Percentiles rank a stretch among this genome's conserved stretches.
Conservation (phyloP, 2,329 filamentous ascomycete genomes). For the Ascosphaera apis region DNA sequence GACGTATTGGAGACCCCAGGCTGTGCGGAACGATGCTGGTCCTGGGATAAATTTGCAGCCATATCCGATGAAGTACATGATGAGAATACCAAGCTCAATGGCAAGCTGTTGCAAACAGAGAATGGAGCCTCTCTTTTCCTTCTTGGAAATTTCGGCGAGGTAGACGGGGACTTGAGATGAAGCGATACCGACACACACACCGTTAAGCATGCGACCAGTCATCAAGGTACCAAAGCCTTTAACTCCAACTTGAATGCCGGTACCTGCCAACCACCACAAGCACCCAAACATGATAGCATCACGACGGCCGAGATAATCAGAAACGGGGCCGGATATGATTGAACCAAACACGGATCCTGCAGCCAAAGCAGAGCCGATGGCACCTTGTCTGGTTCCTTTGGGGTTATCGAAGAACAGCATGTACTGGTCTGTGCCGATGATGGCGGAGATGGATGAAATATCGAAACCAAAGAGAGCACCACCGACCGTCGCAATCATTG, state of each 20-base stretch:
- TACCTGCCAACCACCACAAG: slow-evolving; percentile 26
- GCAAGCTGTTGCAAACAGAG: slow-evolving; percentile 15
- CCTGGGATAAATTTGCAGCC: slow-evolving; percentile 21
- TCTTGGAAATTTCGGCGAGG: slow-evolving; percentile 14
- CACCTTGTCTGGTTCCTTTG: slow-evolving; percentile 24
- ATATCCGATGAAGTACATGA: slow-evolving; percentile 27
- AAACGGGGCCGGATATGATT: slow-evolving; percentile 22
- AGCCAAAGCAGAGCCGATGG: slow-evolving; percentile 26
- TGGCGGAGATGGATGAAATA: slow-evolving; percentile 30
- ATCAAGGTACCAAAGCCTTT: slow-evolving; percentile 18
- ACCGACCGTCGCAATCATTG: slow-evolving; percentile 28
- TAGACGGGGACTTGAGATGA: slow-evolving; percentile 17
- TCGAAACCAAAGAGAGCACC: slow-evolving; percentile 33
- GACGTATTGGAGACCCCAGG: slow-evolving; percentile 25
- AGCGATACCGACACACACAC: slow-evolving; percentile 14
- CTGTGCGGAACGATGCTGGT: slow-evolving; percentile 21
- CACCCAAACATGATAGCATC: slow-evolving; percentile 26
- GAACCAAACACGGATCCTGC: slow-evolving; percentile 27
- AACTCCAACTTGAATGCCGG: slow-evolving; percentile 18
- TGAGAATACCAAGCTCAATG: slow-evolving; percentile 22
- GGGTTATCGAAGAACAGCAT: slow-evolving; percentile 28
- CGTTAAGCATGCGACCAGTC: slow-evolving; percentile 10
- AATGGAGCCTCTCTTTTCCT: slow-evolving; percentile 13
- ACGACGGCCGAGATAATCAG: slow-evolving; percentile 25
- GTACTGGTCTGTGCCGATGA: slow-evolving; percentile 28